These are phyloP conservation scores for Yamadazyma triangularis DNA, from an alignment of 1,139 yeast species.

Conservation along the genomic window DNA sequence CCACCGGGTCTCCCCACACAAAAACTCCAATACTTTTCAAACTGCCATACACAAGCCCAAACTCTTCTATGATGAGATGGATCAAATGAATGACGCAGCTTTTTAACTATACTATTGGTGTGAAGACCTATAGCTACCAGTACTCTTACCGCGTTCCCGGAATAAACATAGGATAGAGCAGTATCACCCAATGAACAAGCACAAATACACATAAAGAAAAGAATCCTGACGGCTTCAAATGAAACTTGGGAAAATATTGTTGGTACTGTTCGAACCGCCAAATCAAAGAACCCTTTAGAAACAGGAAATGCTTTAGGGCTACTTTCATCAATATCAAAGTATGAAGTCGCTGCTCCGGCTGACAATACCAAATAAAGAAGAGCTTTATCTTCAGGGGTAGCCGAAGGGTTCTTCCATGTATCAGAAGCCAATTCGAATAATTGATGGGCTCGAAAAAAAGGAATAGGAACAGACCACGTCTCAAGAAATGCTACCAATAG, in stretches of 20 bases:
- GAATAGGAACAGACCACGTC: conserved; percentile 9
- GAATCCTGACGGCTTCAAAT: conserved; percentile 9
- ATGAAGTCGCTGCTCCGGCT: conserved; percentile 11
- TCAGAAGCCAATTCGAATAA: conserved; percentile 6
- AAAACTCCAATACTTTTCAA: conserved; percentile 12
- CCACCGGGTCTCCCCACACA: conserved; percentile 11
- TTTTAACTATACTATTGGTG: conserved; percentile 5
- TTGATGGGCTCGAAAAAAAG: conserved; percentile 8
- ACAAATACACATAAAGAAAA: conserved; percentile 8
- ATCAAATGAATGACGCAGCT: conserved; percentile 5
- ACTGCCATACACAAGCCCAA: conserved; percentile 10
- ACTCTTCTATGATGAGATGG: conserved; percentile 7
- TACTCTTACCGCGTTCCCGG: conserved; percentile 9
- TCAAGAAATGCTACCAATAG: conserved; percentile 8
- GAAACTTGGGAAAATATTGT: conserved; percentile 9
- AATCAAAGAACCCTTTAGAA: conserved; percentile 8
- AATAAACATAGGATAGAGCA: conserved; percentile 8
- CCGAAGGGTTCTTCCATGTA: conserved; percentile 9
- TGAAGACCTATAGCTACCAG: conserved; percentile 12
- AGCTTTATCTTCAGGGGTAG: conserved; percentile 8
- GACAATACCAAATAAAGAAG: conserved; percentile 9
- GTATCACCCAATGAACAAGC: conserved; percentile 12
- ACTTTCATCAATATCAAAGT: conserved; percentile 9
- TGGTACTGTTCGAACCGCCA: conserved; percentile 10
- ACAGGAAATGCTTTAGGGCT: conserved; percentile 9